phyloP scores from a whole-genome alignment of 441 rosid genomes.

The Gossypium davidsonii region DNA sequence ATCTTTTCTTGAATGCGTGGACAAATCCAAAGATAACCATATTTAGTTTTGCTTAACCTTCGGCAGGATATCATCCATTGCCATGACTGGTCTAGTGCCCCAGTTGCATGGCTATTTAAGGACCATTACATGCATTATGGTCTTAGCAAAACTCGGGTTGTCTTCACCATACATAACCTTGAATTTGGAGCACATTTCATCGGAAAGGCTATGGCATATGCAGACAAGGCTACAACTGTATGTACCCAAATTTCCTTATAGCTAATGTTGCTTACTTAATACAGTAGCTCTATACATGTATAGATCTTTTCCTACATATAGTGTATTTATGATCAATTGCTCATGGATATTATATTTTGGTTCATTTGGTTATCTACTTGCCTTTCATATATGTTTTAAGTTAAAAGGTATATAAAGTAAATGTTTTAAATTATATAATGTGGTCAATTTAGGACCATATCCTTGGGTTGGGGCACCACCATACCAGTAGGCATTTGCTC shows the following conservation, averaged over 20 bases:
- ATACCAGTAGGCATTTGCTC: not conserved
- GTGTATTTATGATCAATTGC: not conserved
- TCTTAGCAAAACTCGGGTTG: constrained; percentile 76
- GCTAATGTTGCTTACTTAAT: not conserved
- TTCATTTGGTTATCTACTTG: not conserved
- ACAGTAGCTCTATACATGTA: not conserved
- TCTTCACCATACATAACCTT: constrained; percentile 92
- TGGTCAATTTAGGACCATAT: not conserved
- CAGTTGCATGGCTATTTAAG: constrained; percentile 84
- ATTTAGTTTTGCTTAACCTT: constrained; percentile 15
- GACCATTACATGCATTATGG: constrained; percentile 74
- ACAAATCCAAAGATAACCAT: not conserved
- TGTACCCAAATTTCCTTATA: constrained; percentile 19
- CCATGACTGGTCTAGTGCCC: constrained; percentile 98
- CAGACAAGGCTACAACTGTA: constrained; percentile 94
- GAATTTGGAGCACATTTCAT: constrained; percentile 74
- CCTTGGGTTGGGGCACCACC: not conserved
- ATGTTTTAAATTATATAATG: not conserved
- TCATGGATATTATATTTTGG: not conserved
- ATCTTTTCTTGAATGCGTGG: not conserved
- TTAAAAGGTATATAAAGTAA: not conserved
- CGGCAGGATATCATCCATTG: constrained; percentile 92
- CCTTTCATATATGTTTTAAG: not conserved
- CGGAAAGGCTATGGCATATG: constrained; percentile 69
- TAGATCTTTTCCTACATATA: not conserved